Evolutionary conservation across 805 yeast genomes (phyloP).

Genomic region (Kazachstania psychrophila): DNA sequence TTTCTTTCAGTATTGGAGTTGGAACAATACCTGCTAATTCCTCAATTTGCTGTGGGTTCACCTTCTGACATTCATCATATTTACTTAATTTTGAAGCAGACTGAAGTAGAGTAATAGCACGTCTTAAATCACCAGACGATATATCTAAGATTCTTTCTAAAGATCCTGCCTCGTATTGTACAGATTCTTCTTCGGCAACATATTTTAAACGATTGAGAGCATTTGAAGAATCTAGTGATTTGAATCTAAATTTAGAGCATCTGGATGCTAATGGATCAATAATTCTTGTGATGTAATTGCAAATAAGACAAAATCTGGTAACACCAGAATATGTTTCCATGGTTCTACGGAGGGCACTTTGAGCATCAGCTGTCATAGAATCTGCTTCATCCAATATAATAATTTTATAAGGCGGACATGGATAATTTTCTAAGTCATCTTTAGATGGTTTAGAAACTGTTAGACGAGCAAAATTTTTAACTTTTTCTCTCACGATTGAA

Average conservation of each 20-base stretch:
- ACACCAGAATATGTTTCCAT: constrained; percentile 85
- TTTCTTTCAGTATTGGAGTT: constrained; percentile 33
- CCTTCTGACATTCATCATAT: constrained; percentile 31
- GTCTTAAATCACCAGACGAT: constrained; percentile 84
- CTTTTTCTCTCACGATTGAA: constrained; percentile 74
- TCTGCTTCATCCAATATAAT: constrained; percentile 93
- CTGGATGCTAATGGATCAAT: constrained; percentile 95
- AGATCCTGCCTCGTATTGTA: constrained; percentile 39
- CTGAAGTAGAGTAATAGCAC: constrained; percentile 84
- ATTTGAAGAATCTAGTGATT: constrained; percentile 58
- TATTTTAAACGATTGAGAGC: constrained; percentile 60
- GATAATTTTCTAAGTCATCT: constrained; percentile 62
- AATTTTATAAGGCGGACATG: constrained; percentile 94
- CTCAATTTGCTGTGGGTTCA: constrained; percentile 41
- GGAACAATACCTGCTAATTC: constrained; percentile 77
- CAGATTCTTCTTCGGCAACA: constrained; percentile 44
- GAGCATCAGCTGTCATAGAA: constrained; percentile 96
- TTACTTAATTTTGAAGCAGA: constrained; percentile 55
- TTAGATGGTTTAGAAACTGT: constrained; percentile 72
- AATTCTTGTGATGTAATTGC: constrained; percentile 93
- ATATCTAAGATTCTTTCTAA: constrained; percentile 58
- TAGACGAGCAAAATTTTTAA: constrained; percentile 78
- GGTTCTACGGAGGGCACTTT: constrained; percentile 87
- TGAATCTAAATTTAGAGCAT: constrained; percentile 91
- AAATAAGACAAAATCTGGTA: constrained; percentile 87